Evolutionary conservation across 768 basidiomycete species (phyloP), one percentile per base, ranked within the genome.

Genomic region (Phlebiopsis flavidoalba): DNA sequence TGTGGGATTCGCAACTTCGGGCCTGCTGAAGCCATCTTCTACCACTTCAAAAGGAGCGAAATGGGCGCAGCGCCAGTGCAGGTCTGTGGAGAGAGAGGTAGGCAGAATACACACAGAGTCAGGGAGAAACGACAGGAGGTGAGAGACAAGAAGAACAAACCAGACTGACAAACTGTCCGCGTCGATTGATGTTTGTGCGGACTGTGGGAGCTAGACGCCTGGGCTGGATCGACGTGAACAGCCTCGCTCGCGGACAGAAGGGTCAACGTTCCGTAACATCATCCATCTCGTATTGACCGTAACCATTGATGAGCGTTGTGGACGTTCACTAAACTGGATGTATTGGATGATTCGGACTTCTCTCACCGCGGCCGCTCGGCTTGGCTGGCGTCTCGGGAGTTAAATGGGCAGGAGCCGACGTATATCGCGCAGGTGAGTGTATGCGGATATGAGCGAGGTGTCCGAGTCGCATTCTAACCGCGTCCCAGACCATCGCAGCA

Each of bases 21-120:
- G 56, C 36, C 51, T n/a, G 61, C 46, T 33, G 60, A 55, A 50
- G 55, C 60, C 58, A 63, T 48, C 24, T 21, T 26, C 45, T 21
- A 51, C 53, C n/a, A 57, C 26, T 40, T 14, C 53, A 63, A 63
- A n/a, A 43, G 10, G 59, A 60, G 55, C 45, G 63, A 60, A 59
- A 53, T 51, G 17, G 59, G 53, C 59, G 37, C 59, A 60, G 59
- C 24, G 47, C 58, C 40, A 36, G 26, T 31, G 26, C 26, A 15
- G 54, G 19, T 37, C 37, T 19, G 5, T 55, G 36, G 12, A 55
- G 24, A 40, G 37, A 40, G 22, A 37, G 54, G n/a, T n/a, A 53
- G 24, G 35, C 21, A 55, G 12, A 21, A 24, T 37, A 37, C 35
- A 45, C 24, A 37, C 36, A 55, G 54, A 37, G 40, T 43, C 40